Base-by-base conservation (phyloP, 116 monocot genomes). In the Papilionanthe hybrid region DNA sequence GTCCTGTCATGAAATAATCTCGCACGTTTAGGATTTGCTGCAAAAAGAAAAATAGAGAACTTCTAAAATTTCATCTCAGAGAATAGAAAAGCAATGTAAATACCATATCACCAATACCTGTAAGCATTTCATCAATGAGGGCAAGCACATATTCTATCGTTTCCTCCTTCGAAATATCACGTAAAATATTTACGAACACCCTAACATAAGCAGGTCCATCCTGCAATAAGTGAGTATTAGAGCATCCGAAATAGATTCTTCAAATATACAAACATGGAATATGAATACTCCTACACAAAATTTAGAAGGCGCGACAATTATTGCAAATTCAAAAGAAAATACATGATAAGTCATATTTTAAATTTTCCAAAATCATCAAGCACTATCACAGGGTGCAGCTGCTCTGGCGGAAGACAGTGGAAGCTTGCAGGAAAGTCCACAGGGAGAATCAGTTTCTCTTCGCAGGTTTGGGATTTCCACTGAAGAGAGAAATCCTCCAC, bases 101-200 rank as follows among this genome's bases (percentile, higher is more conserved):
- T 37, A 68, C 13, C 10, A 11, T 37, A 30, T 47, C 22, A 13
- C 48, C 7, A 78, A 20, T 79, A 99, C 99, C 95, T 79, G 91
- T 83, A 19, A 99, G 80, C 90, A 95, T 95, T 72, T 95, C 95
- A 87, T 95, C 95, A 83, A 99, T 88, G 55, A 99, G 99, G 43
- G 92, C 99, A 80, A 99, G 91, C 65, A 95, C 92, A 87, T 99
- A 99, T 79, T 95, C 95, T 30, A 95, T 86, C 9, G 95, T 95
- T 77, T 99, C 95, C 81, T 95, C 95, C 80, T 95, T 95, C 60
- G 84, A 87, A 78, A 99, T 90, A 78, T 90, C 88, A 68, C 89
- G 87, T 60, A 99, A 84, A 69, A 99, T 95, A 82, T 83, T 92
- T 75, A 99, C 84, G 67, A 99, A 99, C 15, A 93, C 89, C 25